Conservation (phyloP, 306 rosid species). For the Quercus robur region DNA sequence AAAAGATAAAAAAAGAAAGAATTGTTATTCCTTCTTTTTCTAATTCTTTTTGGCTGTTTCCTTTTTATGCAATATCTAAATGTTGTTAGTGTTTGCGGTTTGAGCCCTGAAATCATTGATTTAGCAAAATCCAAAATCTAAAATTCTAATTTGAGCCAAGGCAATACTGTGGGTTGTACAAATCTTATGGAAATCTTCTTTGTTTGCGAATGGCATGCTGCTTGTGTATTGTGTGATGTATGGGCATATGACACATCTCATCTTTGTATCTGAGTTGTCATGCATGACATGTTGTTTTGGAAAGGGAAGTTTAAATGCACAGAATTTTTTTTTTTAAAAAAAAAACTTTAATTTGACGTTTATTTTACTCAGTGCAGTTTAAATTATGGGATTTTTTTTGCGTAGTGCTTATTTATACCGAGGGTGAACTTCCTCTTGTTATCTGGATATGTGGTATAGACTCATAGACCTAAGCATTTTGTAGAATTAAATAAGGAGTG, state of each 20-base stretch:
- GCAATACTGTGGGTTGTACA: not conserved
- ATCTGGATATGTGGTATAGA: not conserved
- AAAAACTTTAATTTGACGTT: not conserved
- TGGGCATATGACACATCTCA: not conserved
- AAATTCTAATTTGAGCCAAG: too few species aligned
- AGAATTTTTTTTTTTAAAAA: not conserved
- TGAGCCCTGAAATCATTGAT: too few species aligned
- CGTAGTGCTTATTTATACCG: not conserved
- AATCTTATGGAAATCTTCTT: not conserved
- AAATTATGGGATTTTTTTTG: not conserved
- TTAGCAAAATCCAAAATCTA: too few species aligned
- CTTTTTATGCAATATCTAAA: too few species aligned
- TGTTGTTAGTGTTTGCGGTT: too few species aligned
- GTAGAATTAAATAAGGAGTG: not conserved
- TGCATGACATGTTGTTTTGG: not conserved
- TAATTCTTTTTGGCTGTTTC: too few species aligned
- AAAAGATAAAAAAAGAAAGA: too few species aligned
- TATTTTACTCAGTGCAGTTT: not conserved
- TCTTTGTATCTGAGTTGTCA: not conserved
- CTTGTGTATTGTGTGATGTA: not conserved
- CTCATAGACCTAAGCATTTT: not conserved
- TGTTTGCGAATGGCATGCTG: not conserved
- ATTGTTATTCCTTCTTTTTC: not conserved
- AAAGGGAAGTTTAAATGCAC: not conserved
- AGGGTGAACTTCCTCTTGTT: not conserved